Conservation (phyloP, 2,329 filamentous ascomycete genomes). For the Neurospora sp. region DNA sequence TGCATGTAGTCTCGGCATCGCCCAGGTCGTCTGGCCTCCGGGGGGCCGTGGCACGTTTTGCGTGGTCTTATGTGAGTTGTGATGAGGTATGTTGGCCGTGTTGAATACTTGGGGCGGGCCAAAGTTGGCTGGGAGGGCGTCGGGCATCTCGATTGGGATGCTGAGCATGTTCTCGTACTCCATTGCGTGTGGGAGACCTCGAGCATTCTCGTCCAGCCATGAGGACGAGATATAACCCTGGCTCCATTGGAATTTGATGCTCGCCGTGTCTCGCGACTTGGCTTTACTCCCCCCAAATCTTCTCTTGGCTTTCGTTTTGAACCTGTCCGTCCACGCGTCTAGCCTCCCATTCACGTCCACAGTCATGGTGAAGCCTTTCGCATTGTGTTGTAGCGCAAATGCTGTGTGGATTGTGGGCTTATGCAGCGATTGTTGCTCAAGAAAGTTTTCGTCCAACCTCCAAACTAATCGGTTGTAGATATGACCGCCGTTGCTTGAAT, state of each 20-base stretch:
- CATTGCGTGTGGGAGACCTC: slow-evolving; percentile 8
- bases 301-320: slow-evolving; percentile 2
- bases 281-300: slow-evolving; percentile 4
- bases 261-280: slow-evolving; percentile 8
- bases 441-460: slow-evolving; percentile 10
- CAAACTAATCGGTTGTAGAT: slow-evolving; percentile 13
- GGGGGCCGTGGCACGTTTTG: background rate
- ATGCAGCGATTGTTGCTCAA: slow-evolving; percentile 10
- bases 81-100: background rate
- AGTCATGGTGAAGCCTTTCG: slow-evolving; percentile 13
- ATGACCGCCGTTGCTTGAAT: slow-evolving; percentile 3
- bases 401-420: slow-evolving; percentile 13
- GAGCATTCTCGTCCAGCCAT: slow-evolving; percentile 9
- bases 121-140: background rate
- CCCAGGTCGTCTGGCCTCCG: background rate
- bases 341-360: slow-evolving; percentile 15
- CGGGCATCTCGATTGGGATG: slow-evolving; percentile 8
- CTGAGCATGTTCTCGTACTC: slow-evolving; percentile 7
- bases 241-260: slow-evolving; percentile 12
- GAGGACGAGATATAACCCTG: slow-evolving; percentile 5
- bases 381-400: slow-evolving; percentile 14
- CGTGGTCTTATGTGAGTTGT: background rate
- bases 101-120: background rate
- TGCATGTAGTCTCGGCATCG: background rate
- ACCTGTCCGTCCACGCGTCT: background rate